phyloP scores from a whole-genome alignment of 305 asterid genomes.

The Fraxinus sp. region DNA sequence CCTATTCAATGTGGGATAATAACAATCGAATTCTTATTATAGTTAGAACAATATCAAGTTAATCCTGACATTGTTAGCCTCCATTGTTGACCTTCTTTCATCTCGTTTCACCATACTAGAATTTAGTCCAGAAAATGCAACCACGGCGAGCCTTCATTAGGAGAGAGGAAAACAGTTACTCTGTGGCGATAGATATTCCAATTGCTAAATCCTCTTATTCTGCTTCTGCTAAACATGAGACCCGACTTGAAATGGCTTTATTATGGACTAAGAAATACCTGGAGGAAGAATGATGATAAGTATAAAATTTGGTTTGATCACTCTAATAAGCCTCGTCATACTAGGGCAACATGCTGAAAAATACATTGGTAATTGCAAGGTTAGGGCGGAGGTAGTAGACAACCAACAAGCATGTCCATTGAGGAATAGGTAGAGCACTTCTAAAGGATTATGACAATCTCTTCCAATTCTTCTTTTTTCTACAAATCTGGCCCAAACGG shows the following conservation, averaged over 20 bases:
- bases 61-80: background rate
- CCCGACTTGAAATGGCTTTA: background rate
- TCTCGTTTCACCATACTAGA: background rate
- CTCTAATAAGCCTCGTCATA: background rate
- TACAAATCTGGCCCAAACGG: background rate
- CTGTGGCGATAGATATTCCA: background rate
- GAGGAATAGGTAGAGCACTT: background rate
- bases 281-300: background rate
- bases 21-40: background rate
- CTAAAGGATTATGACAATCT: background rate
- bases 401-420: background rate
- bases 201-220: background rate
- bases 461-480: background rate
- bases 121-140: background rate
- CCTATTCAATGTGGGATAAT: background rate
- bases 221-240: background rate
- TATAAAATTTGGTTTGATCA: background rate
- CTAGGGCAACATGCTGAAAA: background rate
- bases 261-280: background rate
- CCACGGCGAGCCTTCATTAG: background rate
- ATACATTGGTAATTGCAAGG: background rate
- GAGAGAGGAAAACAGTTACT: background rate
- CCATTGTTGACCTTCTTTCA: background rate
- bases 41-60: background rate
- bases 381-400: background rate